A percentile compares a stretch with the other conserved stretches of the same genome.
Conservation (phyloP, 139 green algal species). For the Chlorella sp. region DNA sequence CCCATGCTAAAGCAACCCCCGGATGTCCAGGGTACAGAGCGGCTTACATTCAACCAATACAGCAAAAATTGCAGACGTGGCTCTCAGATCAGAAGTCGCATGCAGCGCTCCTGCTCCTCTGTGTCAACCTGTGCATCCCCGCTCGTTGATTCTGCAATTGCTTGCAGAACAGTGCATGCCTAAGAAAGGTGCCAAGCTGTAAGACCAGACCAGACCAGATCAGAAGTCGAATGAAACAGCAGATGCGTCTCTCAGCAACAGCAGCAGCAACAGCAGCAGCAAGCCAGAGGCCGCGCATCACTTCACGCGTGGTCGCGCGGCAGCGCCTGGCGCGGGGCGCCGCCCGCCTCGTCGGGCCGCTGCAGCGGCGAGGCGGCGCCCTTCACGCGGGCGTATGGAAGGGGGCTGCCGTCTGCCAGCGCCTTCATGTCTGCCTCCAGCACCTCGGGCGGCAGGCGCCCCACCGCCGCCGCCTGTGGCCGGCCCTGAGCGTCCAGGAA, state of each 20-base stretch:
- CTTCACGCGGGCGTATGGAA: slow-evolving; percentile 51
- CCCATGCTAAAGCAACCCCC: too few species aligned
- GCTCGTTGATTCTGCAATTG: too few species aligned
- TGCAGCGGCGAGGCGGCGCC: slow-evolving; percentile 40
- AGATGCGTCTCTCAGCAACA: neutral
- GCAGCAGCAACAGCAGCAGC: neutral
- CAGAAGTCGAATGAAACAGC: neutral
- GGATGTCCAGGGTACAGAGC: too few species aligned
- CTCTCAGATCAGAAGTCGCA: too few species aligned
- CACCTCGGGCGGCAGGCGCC: slow-evolving; percentile 76
- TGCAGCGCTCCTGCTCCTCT: too few species aligned
- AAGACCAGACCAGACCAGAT: too few species aligned
- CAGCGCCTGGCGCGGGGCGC: slow-evolving; percentile 3
- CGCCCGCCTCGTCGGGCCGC: slow-evolving; percentile 12
- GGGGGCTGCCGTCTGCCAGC: slow-evolving; percentile 40
- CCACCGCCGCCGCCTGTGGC: slow-evolving; percentile 78
- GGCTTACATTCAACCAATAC: too few species aligned
- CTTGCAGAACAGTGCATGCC: too few species aligned
- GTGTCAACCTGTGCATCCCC: too few species aligned
- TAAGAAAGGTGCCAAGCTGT: too few species aligned
- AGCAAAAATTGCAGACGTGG: too few species aligned
- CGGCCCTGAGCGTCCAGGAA: slow-evolving; percentile 83
- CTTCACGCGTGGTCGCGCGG: slow-evolving; percentile 57
- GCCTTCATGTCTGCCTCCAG: slow-evolving; percentile 67
- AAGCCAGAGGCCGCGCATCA: neutral